These are phyloP conservation scores for Penicillium rolfsii DNA, from an alignment of 2,329 filamentous ascomycete genomes.

Conservation along the genomic window DNA sequence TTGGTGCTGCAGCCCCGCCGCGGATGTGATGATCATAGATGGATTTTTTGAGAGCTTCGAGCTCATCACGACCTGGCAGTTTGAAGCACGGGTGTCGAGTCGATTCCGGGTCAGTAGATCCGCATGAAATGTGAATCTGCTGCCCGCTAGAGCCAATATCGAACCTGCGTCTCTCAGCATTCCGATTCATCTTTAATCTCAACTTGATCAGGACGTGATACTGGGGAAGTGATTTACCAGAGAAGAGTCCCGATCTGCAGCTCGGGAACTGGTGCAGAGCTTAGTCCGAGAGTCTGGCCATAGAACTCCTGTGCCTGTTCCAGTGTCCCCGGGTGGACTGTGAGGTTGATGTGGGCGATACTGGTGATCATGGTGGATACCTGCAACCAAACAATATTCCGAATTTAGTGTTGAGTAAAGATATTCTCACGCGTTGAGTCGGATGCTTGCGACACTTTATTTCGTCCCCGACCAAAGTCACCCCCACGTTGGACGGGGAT, in stretches of 20 bases:
- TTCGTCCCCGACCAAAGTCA: neutral
- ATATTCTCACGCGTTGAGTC: neutral
- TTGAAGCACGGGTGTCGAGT: conserved; percentile 64
- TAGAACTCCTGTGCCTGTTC: conserved; percentile 60
- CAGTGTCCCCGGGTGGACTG: conserved; percentile 59
- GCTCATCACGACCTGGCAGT: conserved; percentile 52
- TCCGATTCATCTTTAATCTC: neutral
- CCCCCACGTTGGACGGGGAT: conserved; percentile 13
- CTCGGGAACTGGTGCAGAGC: conserved; percentile 55
- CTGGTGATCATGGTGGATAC: conserved; percentile 53
- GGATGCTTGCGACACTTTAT: conserved; percentile 15
- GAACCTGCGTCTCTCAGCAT: conserved; percentile 46
- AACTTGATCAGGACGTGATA: neutral
- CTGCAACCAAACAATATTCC: neutral
- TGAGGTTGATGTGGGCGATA: conserved; percentile 62
- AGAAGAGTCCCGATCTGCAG: conserved; percentile 56
- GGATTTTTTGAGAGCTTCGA: conserved; percentile 52
- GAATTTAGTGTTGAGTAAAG: neutral
- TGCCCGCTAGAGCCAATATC: conserved; percentile 59
- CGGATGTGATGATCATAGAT: conserved; percentile 57
- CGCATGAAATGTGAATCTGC: conserved; percentile 60
- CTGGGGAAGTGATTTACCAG: conserved; percentile 49
- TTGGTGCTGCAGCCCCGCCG: conserved; percentile 56
- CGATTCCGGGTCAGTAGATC: conserved; percentile 47
- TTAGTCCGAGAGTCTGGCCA: conserved; percentile 59